Conservation (phyloP, 768 basidiomycete species). For the Boletus subparvulus region DNA sequence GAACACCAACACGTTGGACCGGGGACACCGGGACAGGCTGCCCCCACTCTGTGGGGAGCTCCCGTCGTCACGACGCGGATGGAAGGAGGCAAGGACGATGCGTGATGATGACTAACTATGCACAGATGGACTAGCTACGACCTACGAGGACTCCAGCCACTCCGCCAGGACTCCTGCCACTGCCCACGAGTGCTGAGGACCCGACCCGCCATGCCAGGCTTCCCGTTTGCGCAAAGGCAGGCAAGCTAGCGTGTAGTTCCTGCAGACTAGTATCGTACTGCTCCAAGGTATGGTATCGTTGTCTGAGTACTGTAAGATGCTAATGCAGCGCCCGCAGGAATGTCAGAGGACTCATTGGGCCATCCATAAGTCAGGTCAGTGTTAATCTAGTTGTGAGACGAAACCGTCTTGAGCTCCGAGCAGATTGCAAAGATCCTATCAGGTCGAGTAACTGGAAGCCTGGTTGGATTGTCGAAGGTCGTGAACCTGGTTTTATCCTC, state of each 20-base stretch:
- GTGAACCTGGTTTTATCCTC: conserved; percentile 20
- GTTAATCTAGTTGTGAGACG: not conserved
- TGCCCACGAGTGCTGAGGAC: too few relatives aligned
- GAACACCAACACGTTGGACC: not conserved
- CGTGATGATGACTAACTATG: too few relatives aligned
- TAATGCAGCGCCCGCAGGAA: conserved; percentile 22
- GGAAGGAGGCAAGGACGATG: too few relatives aligned
- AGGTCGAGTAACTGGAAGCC: conserved; percentile 21
- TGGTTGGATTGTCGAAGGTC: conserved; percentile 23
- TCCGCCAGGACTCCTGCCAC: too few relatives aligned
- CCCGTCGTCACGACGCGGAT: too few relatives aligned
- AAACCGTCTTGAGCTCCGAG: not conserved
- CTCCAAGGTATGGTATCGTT: conserved; percentile 29
- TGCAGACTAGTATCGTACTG: conserved; percentile 47
- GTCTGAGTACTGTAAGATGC: not conserved
- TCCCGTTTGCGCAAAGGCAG: conserved; percentile 32
- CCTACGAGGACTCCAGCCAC: too few relatives aligned
- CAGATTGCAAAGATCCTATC: conserved; percentile 28
- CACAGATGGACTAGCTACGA: too few relatives aligned
- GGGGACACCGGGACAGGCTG: too few relatives aligned
- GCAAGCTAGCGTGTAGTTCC: conserved; percentile 27
- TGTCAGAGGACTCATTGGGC: conserved; percentile 45
- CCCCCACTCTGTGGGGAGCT: too few relatives aligned
- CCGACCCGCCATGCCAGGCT: too few relatives aligned
- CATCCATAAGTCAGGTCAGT: conserved; percentile 37